Evolutionary conservation across 352 stramenopile species (phyloP).

Genomic region (Peronospora destructor): DNA sequence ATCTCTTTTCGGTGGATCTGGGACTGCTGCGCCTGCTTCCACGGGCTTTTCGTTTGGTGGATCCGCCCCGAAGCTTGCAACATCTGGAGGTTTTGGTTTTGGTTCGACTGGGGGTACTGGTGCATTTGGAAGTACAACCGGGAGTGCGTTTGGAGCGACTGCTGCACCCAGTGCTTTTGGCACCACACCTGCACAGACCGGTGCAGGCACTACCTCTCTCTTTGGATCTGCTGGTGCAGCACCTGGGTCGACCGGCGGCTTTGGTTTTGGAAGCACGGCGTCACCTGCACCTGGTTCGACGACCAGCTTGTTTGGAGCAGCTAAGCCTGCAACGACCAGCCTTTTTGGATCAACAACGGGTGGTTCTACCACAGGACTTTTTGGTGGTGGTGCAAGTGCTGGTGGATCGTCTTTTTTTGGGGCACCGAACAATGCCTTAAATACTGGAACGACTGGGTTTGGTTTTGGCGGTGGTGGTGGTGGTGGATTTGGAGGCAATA

Average conservation of each 20-base stretch:
- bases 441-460: constrained; percentile 31
- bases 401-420: constrained; percentile 41
- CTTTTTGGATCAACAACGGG: constrained; percentile 37
- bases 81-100: constrained; percentile 40
- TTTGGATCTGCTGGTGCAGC: constrained; percentile 30
- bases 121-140: constrained; percentile 32
- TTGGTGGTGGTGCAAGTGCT: constrained; percentile 22
- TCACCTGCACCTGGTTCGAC: constrained; percentile 21
- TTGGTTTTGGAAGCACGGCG: constrained; percentile 35
- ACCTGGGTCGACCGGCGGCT: constrained; percentile 28
- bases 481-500: constrained; percentile 32
- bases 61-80: constrained; percentile 26
- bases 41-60: constrained; percentile 41
- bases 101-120: constrained; percentile 24
- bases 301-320: constrained; percentile 35
- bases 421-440: constrained; percentile 21
- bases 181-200: constrained; percentile 23
- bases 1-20: constrained; percentile 40
- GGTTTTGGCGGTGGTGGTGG: constrained; percentile 26
- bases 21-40: constrained; percentile 23
- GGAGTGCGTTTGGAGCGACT: constrained; percentile 31
- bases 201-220: constrained; percentile 32
- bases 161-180: constrained; percentile 36
- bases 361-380: constrained; percentile 23
- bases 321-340: constrained; percentile 29